Evolutionary conservation across 371 early-diverging fungal genomes (phyloP).

Genomic region (Chytridium lagenaria): DNA sequence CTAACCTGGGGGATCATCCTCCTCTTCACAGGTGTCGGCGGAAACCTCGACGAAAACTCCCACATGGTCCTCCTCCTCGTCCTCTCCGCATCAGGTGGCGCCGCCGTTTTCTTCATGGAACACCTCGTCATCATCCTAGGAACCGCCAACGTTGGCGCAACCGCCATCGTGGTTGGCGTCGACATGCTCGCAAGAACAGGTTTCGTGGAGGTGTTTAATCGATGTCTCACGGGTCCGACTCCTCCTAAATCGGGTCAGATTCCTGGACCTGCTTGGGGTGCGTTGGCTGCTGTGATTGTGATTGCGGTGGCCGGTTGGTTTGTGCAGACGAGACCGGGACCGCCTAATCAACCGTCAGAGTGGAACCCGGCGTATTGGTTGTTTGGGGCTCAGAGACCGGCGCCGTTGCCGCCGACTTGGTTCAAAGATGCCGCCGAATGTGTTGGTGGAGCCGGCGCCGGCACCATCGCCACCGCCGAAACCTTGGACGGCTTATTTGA

Average conservation of each 20-base stretch:
- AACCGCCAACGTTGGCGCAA: conserved; percentile 70
- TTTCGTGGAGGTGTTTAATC: conserved; percentile 46
- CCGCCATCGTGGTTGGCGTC: conserved; percentile 69
- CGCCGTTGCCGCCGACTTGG: conserved; percentile 34
- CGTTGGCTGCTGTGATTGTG: conserved; percentile 30
- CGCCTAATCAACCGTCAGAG: conserved; percentile 23
- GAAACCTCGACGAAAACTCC: conserved; percentile 25
- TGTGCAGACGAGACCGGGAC: conserved; percentile 36
- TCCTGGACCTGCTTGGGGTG: conserved; percentile 35
- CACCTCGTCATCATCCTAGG: conserved; percentile 62
- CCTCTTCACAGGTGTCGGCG: conserved; percentile 38
- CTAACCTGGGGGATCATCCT: conserved; percentile 27
- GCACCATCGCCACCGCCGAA: neutral
- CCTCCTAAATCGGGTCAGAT: conserved; percentile 19
- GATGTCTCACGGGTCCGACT: neutral
- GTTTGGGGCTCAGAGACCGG: conserved; percentile 34
- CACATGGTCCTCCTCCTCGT: conserved; percentile 28
- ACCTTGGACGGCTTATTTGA: neutral
- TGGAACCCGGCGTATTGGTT: conserved; percentile 41
- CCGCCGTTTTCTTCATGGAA: conserved; percentile 59
- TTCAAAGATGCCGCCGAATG: conserved; percentile 30
- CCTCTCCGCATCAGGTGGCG: conserved; percentile 16
- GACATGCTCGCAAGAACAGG: conserved; percentile 80
- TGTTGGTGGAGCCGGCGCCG: neutral
- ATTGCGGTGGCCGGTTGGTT: conserved; percentile 39